Evolutionary conservation across 345 rosid genomes (phyloP).

Genomic region (Hypericum androsaemum): DNA sequence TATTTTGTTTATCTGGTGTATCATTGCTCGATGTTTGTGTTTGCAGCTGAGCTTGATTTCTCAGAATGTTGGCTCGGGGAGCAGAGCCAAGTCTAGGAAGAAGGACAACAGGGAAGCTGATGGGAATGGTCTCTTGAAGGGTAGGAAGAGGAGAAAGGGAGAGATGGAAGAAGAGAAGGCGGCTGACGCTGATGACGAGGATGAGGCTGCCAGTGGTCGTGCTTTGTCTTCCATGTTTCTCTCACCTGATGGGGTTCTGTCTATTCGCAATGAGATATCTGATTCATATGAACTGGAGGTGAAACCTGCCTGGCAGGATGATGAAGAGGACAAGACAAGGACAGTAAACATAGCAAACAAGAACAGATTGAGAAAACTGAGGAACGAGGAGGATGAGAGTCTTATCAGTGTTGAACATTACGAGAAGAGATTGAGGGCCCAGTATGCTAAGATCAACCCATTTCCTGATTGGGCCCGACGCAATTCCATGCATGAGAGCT

Average conservation of each 20-base stretch:
- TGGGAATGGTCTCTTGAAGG: constrained; percentile 15
- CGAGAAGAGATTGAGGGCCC: constrained; percentile 71
- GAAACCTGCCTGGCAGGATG: constrained; percentile 74
- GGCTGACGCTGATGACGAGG: constrained; percentile 22
- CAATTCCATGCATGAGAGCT: constrained; percentile 23
- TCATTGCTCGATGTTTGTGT: too few species aligned
- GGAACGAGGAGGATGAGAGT: constrained; percentile 71
- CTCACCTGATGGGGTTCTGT: constrained; percentile 23
- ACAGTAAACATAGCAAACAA: constrained; percentile 44
- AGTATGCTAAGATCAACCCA: constrained; percentile 72
- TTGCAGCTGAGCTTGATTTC: constrained; percentile 53
- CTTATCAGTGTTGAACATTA: constrained; percentile 64
- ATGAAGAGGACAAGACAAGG: constrained; percentile 57
- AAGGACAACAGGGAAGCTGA: constrained; percentile 23
- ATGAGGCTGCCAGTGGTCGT: constrained; percentile 24
- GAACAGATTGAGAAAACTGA: constrained; percentile 78
- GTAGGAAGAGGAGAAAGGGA: constrained; percentile 48
- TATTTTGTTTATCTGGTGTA: too few species aligned
- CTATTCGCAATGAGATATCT: constrained; percentile 31
- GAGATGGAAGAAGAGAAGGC: constrained; percentile 34
- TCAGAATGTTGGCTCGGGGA: constrained; percentile 39
- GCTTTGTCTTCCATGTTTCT: constrained; percentile 54
- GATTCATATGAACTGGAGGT: constrained; percentile 24
- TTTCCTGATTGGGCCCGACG: constrained; percentile 83
- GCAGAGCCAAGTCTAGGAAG: constrained; percentile 22